Percentiles rank a stretch among this genome's conserved stretches.
Conservation (phyloP, 108 stramenopile species). For the Seminavis robusta region DNA sequence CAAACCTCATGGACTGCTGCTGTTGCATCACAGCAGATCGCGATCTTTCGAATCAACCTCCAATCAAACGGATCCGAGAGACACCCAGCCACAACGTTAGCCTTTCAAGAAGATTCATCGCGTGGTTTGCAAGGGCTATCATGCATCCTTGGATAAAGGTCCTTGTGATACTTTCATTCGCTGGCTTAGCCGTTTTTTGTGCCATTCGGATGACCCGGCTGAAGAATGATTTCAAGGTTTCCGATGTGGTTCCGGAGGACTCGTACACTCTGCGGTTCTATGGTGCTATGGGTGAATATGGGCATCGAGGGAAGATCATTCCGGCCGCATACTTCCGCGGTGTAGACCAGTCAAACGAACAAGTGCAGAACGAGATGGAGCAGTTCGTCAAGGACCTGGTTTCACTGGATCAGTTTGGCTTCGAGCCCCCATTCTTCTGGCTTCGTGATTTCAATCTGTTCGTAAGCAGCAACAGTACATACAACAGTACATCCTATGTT, state of each 20-base stretch:
- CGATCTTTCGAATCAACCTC: slow-evolving; percentile 3
- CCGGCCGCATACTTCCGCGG: slow-evolving; percentile 1
- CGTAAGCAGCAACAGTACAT: background rate
- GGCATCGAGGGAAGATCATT: background rate
- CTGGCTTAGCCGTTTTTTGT: background rate
- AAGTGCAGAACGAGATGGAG: background rate
- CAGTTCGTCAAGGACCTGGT: background rate
- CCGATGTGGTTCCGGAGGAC: background rate
- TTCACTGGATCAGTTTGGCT: background rate
- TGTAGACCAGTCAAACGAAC: background rate
- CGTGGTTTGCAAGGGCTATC: background rate
- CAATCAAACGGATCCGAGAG: too few species aligned
- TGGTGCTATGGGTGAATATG: background rate
- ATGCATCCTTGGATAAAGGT: background rate
- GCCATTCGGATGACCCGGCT: background rate
- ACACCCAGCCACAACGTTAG: background rate
- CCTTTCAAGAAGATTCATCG: background rate
- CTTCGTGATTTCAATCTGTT: slow-evolving; percentile 2
- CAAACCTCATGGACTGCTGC: slow-evolving; percentile 16
- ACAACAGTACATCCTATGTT: background rate
- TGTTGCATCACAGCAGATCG: slow-evolving; percentile 1
- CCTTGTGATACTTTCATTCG: background rate
- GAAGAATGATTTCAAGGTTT: background rate
- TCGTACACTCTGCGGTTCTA: background rate
- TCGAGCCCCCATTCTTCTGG: slow-evolving; percentile 1